These are phyloP conservation scores for Mortierella sp. DNA, from an alignment of 371 early-diverging fungal species.

Conservation along the genomic window DNA sequence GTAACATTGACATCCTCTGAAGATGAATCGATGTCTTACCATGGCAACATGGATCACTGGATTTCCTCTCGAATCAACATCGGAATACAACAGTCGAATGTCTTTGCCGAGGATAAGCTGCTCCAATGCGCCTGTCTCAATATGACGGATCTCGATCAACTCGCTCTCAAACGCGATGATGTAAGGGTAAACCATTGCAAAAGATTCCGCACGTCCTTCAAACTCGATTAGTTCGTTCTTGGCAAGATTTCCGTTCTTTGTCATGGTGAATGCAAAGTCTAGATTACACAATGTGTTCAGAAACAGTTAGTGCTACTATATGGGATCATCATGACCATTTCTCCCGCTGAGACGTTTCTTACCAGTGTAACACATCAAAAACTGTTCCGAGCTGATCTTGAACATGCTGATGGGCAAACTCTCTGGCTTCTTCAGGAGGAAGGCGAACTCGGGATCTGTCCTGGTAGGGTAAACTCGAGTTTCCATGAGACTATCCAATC, in stretches of 20 bases:
- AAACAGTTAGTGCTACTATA: background rate
- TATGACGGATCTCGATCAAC: slow-evolving; percentile 90
- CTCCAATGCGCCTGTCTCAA: slow-evolving; percentile 74
- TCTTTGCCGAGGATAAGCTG: slow-evolving; percentile 63
- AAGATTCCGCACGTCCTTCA: slow-evolving; percentile 46
- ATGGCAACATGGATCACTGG: slow-evolving; percentile 33
- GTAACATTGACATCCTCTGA: too few relatives aligned
- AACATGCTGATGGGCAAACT: slow-evolving; percentile 86
- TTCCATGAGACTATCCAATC: slow-evolving; percentile 76
- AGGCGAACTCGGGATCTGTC: slow-evolving; percentile 79
- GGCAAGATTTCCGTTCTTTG: slow-evolving; percentile 31
- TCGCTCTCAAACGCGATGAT: slow-evolving; percentile 87
- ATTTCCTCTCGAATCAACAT: slow-evolving; percentile 26
- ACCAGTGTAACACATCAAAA: slow-evolving; percentile 90
- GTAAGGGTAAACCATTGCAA: slow-evolving; percentile 68
- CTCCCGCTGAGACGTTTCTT: slow-evolving; percentile 7
- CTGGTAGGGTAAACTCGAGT: slow-evolving; percentile 63
- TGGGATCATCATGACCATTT: too few relatives aligned
- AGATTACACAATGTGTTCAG: background rate
- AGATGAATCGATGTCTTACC: slow-evolving; percentile 19
- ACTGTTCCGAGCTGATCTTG: slow-evolving; percentile 76
- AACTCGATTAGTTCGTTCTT: slow-evolving; percentile 46
- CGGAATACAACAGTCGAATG: slow-evolving; percentile 33
- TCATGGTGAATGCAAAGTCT: slow-evolving; percentile 51
- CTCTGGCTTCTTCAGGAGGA: slow-evolving; percentile 73